Evolutionary conservation across 2,329 filamentous ascomycete species (phyloP), one percentile per base, ranked within the genome.

Genomic region (Ambrosiella cleistominuta): DNA sequence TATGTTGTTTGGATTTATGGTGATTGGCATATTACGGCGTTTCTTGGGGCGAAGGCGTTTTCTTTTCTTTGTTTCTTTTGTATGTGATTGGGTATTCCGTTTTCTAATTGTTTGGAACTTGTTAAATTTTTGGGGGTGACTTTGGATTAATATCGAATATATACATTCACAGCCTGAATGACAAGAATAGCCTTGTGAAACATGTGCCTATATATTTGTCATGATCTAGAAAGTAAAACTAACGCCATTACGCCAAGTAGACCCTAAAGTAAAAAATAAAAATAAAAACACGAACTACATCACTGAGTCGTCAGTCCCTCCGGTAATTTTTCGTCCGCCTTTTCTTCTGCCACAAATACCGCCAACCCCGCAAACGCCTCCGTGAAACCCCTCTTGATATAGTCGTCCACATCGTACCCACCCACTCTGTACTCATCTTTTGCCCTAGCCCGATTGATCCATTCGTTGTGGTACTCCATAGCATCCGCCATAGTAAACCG

Each of bases 321-420:
- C 35, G 37, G 27, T 8, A 38, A n/a, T 37, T 36, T 36, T 5
- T 38, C 51, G 3, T 37, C 36, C 5, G 13, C 27, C 51, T 79
- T 79, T 66, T 95, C 90, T 51, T 96, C 88, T 40, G 80, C 84
- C 47, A 98, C 75, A 64, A 95, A 94, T 47, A 95, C 86, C 0
- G 86, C 88, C 61, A 98, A 69, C 0, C 94, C 93, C 0, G 87
- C 82, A 70, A 96, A 97, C 0, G 91, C 89, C 67, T 96, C 90
- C 61, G 88, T 86, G 67, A 98, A 72, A 27, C 87, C 83, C 27
- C 90, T 77, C 7, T 82, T 76, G 65, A 88, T 87, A 66, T 93
- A 97, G 67, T 95, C 89, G 39, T 79, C 74, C 49, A 91, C 74
- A 65, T 84, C 83, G 70, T 94, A 97, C 0, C 93, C 94, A 38